A percentile compares a stretch with the other conserved stretches of the same genome.
Conservation (phyloP, 495 filamentous ascomycete genomes). For the Neurospora discreta region DNA sequence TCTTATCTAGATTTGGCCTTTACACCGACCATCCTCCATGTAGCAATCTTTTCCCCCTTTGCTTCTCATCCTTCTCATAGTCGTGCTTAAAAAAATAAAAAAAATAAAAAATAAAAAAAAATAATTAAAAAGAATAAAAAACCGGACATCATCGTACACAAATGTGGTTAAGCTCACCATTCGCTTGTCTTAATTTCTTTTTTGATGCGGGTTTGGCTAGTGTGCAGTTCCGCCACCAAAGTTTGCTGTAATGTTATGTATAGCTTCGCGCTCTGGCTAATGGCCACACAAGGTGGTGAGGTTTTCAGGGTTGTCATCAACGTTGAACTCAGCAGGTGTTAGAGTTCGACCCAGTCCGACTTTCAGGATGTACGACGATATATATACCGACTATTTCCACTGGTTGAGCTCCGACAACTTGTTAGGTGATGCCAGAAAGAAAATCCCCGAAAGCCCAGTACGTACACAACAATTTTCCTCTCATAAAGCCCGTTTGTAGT, state of each 20-base stretch:
- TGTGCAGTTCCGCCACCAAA: background rate
- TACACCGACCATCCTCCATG: background rate
- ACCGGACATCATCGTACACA: background rate
- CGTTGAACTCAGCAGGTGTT: background rate
- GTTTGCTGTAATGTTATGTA: background rate
- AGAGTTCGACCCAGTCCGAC: background rate
- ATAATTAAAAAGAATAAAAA: background rate
- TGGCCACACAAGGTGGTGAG: background rate
- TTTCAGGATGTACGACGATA: background rate
- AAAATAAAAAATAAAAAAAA: background rate
- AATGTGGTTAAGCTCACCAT: background rate
- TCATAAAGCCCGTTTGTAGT: no score
- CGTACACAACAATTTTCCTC: no score
- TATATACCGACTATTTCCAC: background rate
- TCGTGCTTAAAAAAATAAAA: background rate
- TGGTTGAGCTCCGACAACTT: slow-evolving; percentile 52
- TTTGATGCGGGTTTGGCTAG: background rate
- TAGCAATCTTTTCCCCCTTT: background rate
- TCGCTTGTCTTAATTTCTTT: background rate
- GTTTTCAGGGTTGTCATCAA: background rate
- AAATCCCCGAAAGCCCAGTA: no score
- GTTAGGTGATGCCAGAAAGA: no score
- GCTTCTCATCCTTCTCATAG: background rate
- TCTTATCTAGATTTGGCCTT: background rate
- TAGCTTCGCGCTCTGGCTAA: background rate